Percentiles rank a stretch among this genome's conserved stretches.
Evolutionary conservation across 106 monocot genomes (phyloP).

Genomic region (Hemerocallis citrina): DNA sequence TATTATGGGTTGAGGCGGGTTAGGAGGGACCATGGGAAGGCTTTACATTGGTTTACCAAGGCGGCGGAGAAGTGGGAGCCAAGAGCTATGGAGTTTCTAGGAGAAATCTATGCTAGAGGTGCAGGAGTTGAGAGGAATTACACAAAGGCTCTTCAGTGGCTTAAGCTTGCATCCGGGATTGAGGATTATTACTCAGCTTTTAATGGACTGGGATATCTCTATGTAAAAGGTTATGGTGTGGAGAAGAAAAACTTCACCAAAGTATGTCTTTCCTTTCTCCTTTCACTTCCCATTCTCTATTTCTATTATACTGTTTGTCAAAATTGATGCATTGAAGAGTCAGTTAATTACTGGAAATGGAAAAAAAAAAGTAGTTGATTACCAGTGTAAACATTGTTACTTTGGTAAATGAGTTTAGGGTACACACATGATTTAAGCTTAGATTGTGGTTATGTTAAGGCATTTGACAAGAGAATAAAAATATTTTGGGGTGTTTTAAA

Average conservation of each 20-base stretch:
- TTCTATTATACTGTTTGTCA: not conserved
- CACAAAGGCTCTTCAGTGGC: conserved; percentile 77
- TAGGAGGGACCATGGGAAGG: conserved; percentile 61
- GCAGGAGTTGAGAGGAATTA: conserved; percentile 88
- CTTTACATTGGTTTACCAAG: conserved; percentile 66
- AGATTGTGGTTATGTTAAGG: too few relatives aligned
- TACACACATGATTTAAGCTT: too few relatives aligned
- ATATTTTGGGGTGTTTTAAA: too few relatives aligned
- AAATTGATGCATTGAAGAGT: too few relatives aligned
- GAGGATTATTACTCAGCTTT: conserved; percentile 77
- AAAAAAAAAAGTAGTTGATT: too few relatives aligned
- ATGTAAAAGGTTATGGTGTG: conserved; percentile 95
- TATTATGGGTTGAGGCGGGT: conserved; percentile 87
- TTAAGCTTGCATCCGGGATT: conserved; percentile 52
- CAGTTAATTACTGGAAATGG: too few relatives aligned
- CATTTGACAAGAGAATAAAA: too few relatives aligned
- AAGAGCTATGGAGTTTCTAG: conserved; percentile 73
- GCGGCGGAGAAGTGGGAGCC: conserved; percentile 82
- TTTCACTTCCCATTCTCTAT: not conserved
- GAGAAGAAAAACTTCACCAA: conserved; percentile 78
- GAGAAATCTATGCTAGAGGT: conserved; percentile 93
- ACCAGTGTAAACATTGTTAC: too few relatives aligned
- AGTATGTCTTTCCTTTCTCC: conserved; percentile 24
- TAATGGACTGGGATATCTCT: conserved; percentile 91
- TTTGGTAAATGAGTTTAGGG: too few relatives aligned